Base-by-base conservation (phyloP, 2,329 filamentous ascomycete species). In the Curvularia eragrostidis region DNA sequence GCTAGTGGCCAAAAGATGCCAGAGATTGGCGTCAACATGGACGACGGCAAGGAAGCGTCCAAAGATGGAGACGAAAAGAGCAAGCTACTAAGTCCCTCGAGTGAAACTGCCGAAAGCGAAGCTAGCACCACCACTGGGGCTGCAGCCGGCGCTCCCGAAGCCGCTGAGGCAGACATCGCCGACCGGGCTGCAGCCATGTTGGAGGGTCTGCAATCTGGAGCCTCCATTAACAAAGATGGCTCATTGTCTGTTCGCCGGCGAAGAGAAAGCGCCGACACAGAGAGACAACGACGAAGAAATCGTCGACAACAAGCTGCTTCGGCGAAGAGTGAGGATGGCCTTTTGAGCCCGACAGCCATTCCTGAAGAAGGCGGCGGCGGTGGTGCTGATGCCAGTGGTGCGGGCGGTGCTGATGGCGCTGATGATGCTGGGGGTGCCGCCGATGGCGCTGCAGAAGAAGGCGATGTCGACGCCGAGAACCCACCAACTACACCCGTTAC, bases 1-100 rank as follows among this genome's bases (percentile, higher is more conserved):
- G 92, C 94, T 15, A 94, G 90, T 18, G 94, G 93, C 8, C 92
- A 97, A 70, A 86, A 94, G 71, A 89, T 96, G n/a, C 91, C 91
- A 1, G 92, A 96, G 48, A 64, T 83, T 52, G 81, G 84, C 67
- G 89, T 86, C 50, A 86, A 87, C 54, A 42, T 71, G 21, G 63
- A 63, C 15, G 58, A 49, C 3, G 56, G 47, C 6, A 46, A 13
- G 3, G 61, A 38, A 6, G 50, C 57, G 30, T 80, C 79, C 9
- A 56, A 32, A 5, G 62, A 62, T 23, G 78, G 42, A 81, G 85
- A 85, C 39, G 80, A 79, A 26, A 73, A 46, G 46, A 47, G 15
- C 46, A 54, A 54, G 10, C 12, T 83, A 9, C 74, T 86, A 47
- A 87, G 84, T 59, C 85, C 88, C 2, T 76, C 77, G 2, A 70